Conservation (phyloP, 495 filamentous ascomycete species). For the Acidomyces sp. region DNA sequence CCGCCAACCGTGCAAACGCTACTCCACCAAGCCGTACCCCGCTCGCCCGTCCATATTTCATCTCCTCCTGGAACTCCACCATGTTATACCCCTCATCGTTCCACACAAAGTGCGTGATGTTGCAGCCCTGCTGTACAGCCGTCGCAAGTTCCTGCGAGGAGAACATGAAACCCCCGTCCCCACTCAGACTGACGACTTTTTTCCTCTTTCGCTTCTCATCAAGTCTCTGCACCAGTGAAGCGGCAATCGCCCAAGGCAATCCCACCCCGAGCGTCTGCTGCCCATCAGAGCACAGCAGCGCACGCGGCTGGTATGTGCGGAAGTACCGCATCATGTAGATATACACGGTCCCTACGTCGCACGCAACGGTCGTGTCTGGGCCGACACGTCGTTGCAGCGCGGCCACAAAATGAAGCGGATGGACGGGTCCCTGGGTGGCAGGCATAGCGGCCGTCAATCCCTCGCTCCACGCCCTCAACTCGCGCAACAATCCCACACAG, state of each 20-base stretch:
- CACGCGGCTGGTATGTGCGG: conserved; percentile 28
- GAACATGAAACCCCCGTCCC: conserved; percentile 34
- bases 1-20: conserved; percentile 29
- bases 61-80: conserved; percentile 33
- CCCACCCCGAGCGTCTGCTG: conserved; percentile 33
- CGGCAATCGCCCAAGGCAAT: conserved; percentile 32
- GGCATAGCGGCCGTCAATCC: conserved; percentile 9
- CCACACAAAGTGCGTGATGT: conserved; percentile 34
- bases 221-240: conserved; percentile 25
- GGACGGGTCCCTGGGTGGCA: conserved; percentile 19
- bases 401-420: conserved; percentile 29
- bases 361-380: conserved; percentile 23
- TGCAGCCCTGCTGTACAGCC: conserved; percentile 30
- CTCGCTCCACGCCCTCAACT: conserved; percentile 20
- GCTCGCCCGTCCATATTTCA: conserved; percentile 29
- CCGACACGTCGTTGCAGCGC: conserved; percentile 24
- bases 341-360: conserved; percentile 32
- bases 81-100: conserved; percentile 33
- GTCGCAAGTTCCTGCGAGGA: conserved; percentile 23
- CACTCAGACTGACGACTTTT: conserved; percentile 25
- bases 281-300: conserved; percentile 29
- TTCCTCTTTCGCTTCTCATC: conserved; percentile 23
- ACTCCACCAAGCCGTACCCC: conserved; percentile 29
- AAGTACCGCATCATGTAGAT: conserved; percentile 33
- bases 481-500: conserved; percentile 15